Evolutionary conservation across 1,284 basidiomycete genomes (phyloP), one percentile per base, ranked within the genome.

Genomic region (Moesziomyces sp.): DNA sequence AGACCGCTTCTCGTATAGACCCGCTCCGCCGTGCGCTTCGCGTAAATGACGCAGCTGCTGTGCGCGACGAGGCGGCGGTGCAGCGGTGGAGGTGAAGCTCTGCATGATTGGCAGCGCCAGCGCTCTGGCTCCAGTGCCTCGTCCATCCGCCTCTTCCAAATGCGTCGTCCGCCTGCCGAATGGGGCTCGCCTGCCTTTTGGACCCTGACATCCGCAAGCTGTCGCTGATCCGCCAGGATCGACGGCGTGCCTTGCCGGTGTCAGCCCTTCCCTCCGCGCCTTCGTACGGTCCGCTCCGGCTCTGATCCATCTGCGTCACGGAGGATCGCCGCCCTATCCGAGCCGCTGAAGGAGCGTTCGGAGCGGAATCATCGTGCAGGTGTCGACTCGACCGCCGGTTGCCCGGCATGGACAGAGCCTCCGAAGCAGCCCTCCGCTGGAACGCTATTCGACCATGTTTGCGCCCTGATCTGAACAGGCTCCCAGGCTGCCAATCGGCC

Each of bases 61-160:
- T 16, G 19, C 43, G 24, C 26, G 28, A 46, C 42, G 50, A 46
- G 47, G 46, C 34, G 43, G 35, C 35, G 23, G 43, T 38, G 28
- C 38, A 42, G 26, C 26, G 21, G 35, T 35, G 23, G 5, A 43
- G 35, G 52, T 23, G 55, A 9, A 13, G 14, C 24, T 58, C 51
- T 52, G 50, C 53, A 30, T 40, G 38, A 16, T 16, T 40, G 38
- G 18, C 38, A 18, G 30, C 30, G 30, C 10, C 30, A 34, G 38
- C 38, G 56, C 43, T 21, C 38, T 26, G 5, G 42, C 45, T 42
- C 45, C 44, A 42, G 35, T 26, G 47, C n/a, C 47, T 42, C 13
- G 38, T 13, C 19, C 24, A 13, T n/a, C 49, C 48, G 16, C 8
- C 47, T 53, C 35, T 63, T 63, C 59, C 66, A n/a, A 56, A 69